A percentile compares a stretch with the other conserved stretches of the same genome.
Evolutionary conservation across 306 rosid species (phyloP).

Genomic region (Citrullus amarus): DNA sequence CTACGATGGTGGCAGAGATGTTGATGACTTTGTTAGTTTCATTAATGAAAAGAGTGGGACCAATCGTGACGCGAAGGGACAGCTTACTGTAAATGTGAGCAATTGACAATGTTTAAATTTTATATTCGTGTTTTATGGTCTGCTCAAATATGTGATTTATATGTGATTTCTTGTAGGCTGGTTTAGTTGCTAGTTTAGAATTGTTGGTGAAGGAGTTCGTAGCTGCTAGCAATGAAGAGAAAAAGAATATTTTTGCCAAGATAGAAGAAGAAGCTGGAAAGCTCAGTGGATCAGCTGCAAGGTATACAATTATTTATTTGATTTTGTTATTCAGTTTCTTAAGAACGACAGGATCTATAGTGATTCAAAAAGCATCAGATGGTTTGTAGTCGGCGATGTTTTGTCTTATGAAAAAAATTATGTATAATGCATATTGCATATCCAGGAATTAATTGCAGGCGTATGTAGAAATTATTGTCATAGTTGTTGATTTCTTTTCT

Average conservation of each 20-base stretch:
- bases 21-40: slow-evolving; percentile 63
- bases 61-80: slow-evolving; percentile 67
- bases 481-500: not conserved
- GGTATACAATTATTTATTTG: slow-evolving; percentile 25
- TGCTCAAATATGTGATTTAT: not conserved
- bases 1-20: slow-evolving; percentile 57
- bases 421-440: not conserved
- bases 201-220: slow-evolving; percentile 63
- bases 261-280: slow-evolving; percentile 67
- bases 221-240: slow-evolving; percentile 42
- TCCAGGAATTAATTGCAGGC: not conserved
- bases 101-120: not conserved
- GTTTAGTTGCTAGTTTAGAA: slow-evolving; percentile 36
- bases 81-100: slow-evolving; percentile 54
- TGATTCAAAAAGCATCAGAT: not conserved
- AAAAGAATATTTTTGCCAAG: slow-evolving; percentile 37
- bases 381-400: not conserved
- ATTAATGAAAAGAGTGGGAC: slow-evolving; percentile 71
- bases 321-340: not conserved
- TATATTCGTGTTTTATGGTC: not conserved
- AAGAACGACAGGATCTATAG: not conserved
- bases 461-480: not conserved
- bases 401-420: not conserved
- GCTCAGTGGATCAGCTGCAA: slow-evolving; percentile 58
- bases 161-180: slow-evolving; percentile 43